Percentiles rank a stretch among this genome's conserved stretches.
These are phyloP conservation scores for Cystofilobasidium bisporidii DNA, from an alignment of 768 basidiomycete genomes.

Conservation along the genomic window DNA sequence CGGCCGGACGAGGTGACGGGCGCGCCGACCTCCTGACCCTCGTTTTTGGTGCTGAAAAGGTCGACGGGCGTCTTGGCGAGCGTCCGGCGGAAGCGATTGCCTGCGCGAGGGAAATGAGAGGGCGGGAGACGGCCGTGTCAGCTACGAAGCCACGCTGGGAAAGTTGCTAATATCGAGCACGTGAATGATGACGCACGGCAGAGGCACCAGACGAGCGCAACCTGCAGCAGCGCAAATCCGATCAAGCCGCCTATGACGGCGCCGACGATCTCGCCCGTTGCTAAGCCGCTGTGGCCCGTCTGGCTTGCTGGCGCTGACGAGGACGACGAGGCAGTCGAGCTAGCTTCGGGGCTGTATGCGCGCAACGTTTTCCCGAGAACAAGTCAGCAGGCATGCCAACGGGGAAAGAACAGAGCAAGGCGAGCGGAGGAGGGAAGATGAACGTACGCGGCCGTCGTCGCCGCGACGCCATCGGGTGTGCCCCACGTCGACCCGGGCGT, in stretches of 20 bases:
- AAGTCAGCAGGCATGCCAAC: too few relatives aligned
- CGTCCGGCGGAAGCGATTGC: conserved; percentile 23
- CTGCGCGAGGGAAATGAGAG: neutral
- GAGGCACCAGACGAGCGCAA: conserved; percentile 16
- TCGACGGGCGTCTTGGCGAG: conserved; percentile 19
- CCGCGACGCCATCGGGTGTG: conserved; percentile 20
- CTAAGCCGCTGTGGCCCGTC: too few relatives aligned
- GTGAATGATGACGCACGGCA: conserved; percentile 22
- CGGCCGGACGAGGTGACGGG: conserved; percentile 15
- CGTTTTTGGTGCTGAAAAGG: conserved; percentile 21
- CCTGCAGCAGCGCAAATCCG: conserved; percentile 8
- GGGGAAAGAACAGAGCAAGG: too few relatives aligned
- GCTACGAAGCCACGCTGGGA: too few relatives aligned
- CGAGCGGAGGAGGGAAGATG: too few relatives aligned
- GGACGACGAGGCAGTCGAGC: too few relatives aligned
- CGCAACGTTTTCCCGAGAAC: too few relatives aligned
- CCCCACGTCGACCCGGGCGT: conserved; percentile 25
- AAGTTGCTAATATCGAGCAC: too few relatives aligned
- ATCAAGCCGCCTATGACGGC: conserved; percentile 8
- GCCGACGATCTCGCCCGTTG: conserved; percentile 15
- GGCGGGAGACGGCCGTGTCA: too few relatives aligned
- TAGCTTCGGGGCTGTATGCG: too few relatives aligned
- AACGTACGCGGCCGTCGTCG: conserved; percentile 22
- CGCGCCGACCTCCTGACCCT: conserved; percentile 23
- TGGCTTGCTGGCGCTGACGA: too few relatives aligned